Conservation (phyloP, 1,284 basidiomycete species). For the Pterulicium gracile region DNA sequence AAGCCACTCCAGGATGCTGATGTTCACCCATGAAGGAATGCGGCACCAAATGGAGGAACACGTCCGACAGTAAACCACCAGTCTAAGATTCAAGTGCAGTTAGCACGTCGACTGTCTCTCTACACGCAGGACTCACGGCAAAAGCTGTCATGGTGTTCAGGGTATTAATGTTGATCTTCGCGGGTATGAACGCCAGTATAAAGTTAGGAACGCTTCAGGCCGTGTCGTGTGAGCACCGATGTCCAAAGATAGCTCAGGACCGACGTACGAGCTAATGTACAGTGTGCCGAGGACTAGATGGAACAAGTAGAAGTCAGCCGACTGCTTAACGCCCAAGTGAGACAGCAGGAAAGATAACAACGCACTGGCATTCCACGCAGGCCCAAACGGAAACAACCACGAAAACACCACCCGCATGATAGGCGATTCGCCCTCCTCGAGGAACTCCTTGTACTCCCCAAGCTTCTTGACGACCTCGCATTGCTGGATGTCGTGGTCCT, state of each 20-base stretch:
- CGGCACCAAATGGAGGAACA: conserved; percentile 82
- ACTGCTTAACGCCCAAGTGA: conserved; percentile 1
- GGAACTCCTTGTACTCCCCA: conserved; percentile 42
- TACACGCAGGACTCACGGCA: conserved; percentile 39
- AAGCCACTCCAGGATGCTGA: conserved; percentile 53
- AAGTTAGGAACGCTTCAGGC: conserved; percentile 73
- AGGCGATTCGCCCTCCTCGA: conserved; percentile 56
- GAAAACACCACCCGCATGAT: conserved; percentile 69
- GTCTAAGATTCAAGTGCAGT: conserved; percentile 40
- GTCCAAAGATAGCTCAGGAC: conserved; percentile 10
- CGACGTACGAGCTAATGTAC: conserved; percentile 82
- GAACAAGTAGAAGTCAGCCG: conserved; percentile 19
- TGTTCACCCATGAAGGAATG: conserved; percentile 86
- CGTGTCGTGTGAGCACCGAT: conserved; percentile 12
- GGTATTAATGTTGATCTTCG: conserved; percentile 71
- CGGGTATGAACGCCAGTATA: conserved; percentile 83
- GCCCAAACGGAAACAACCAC: conserved; percentile 77
- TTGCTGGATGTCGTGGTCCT: conserved; percentile 41
- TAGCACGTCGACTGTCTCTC: conserved; percentile 13
- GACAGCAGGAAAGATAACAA: conserved; percentile 11
- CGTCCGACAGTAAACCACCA: conserved; percentile 81
- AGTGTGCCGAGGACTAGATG: conserved; percentile 64
- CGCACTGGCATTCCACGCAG: conserved; percentile 53
- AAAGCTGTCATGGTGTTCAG: conserved; percentile 88
- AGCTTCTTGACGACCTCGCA: conserved; percentile 47